Percentiles rank a stretch among this genome's conserved stretches.
These are phyloP conservation scores for Xylaria digitata DNA, from an alignment of 2,329 filamentous ascomycete genomes.

Conservation along the genomic window DNA sequence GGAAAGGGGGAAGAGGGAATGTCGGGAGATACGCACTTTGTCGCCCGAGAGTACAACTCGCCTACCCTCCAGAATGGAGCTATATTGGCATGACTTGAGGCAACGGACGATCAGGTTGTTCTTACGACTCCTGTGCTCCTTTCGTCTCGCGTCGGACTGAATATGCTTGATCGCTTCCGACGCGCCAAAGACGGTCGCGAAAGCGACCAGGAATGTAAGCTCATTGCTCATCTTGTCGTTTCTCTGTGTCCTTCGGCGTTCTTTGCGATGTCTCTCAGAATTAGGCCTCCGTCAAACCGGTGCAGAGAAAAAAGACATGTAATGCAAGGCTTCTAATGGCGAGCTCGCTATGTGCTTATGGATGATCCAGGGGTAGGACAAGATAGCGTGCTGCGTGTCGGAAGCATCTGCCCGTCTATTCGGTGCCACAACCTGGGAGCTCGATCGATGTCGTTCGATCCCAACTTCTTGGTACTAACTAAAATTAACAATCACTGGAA, in stretches of 20 bases:
- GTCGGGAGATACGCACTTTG: conserved; percentile 48
- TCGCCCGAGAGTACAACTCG: conserved; percentile 58
- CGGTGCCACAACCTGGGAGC: conserved; percentile 23
- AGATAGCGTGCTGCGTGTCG: conserved; percentile 30
- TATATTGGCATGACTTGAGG: conserved; percentile 59
- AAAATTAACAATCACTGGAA: conserved; percentile 16
- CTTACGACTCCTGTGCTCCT: conserved; percentile 61
- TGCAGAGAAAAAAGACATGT: conserved; percentile 7
- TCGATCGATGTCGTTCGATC: conserved; percentile 42
- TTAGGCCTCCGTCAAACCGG: conserved; percentile 12
- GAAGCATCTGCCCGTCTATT: conserved; percentile 36
- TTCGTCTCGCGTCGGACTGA: conserved; percentile 58
- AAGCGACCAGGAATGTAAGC: conserved; percentile 53
- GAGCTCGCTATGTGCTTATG: conserved; percentile 31
- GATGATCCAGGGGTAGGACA: conserved; percentile 34
- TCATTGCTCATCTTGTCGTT: conserved; percentile 43
- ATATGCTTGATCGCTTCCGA: conserved; percentile 61
- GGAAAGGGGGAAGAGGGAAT: neutral
- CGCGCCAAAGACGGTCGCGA: conserved; percentile 58
- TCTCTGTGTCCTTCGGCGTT: conserved; percentile 16
- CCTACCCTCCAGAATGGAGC: conserved; percentile 57
- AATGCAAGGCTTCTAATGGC: conserved; percentile 19
- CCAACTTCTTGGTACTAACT: conserved; percentile 31
- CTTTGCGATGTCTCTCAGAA: conserved; percentile 16
- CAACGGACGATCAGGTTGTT: conserved; percentile 61